A percentile compares a stretch with the other conserved stretches of the same genome.
Evolutionary conservation across 768 basidiomycete genomes (phyloP).

Genomic region (Guyanaporus albipodus): DNA sequence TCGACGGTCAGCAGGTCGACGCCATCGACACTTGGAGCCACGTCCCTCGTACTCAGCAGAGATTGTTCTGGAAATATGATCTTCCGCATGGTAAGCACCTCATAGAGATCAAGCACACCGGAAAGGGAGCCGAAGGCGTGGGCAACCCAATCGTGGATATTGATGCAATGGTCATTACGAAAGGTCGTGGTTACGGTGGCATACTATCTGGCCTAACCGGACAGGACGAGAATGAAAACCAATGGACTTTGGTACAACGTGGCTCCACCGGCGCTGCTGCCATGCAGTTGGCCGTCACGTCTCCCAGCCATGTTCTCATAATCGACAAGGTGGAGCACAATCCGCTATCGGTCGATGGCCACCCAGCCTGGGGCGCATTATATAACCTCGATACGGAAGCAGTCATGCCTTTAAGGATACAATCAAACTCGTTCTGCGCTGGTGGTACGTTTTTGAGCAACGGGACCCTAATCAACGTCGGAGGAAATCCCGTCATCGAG

Average conservation of each 20-base stretch:
- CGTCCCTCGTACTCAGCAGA: slow-evolving; percentile 48
- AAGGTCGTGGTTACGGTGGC: slow-evolving; percentile 26
- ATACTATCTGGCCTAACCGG: neutral
- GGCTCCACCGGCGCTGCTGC: slow-evolving; percentile 75
- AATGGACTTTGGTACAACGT: slow-evolving; percentile 59
- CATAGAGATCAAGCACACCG: slow-evolving; percentile 59
- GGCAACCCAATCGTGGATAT: slow-evolving; percentile 44
- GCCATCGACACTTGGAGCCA: slow-evolving; percentile 45
- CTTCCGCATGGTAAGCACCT: slow-evolving; percentile 52
- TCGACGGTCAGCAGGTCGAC: slow-evolving; percentile 49
- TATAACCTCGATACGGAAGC: slow-evolving; percentile 65
- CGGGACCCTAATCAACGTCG: slow-evolving; percentile 74
- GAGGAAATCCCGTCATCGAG: slow-evolving; percentile 76
- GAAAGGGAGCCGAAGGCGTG: slow-evolving; percentile 35
- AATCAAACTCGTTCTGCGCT: slow-evolving; percentile 85
- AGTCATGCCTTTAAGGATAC: slow-evolving; percentile 56
- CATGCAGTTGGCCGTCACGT: slow-evolving; percentile 73
- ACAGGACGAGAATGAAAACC: neutral
- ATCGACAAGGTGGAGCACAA: slow-evolving; percentile 88
- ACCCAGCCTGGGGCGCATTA: slow-evolving; percentile 78
- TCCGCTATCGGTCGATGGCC: slow-evolving; percentile 65
- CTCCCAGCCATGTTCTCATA: slow-evolving; percentile 63
- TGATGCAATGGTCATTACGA: slow-evolving; percentile 66
- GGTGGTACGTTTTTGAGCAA: slow-evolving; percentile 76
- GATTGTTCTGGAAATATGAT: slow-evolving; percentile 58